Percentiles rank a stretch among this genome's conserved stretches.
These are phyloP conservation scores for Bimuria novae-zelandiae DNA, from an alignment of 2,329 filamentous ascomycete species.

Conservation along the genomic window DNA sequence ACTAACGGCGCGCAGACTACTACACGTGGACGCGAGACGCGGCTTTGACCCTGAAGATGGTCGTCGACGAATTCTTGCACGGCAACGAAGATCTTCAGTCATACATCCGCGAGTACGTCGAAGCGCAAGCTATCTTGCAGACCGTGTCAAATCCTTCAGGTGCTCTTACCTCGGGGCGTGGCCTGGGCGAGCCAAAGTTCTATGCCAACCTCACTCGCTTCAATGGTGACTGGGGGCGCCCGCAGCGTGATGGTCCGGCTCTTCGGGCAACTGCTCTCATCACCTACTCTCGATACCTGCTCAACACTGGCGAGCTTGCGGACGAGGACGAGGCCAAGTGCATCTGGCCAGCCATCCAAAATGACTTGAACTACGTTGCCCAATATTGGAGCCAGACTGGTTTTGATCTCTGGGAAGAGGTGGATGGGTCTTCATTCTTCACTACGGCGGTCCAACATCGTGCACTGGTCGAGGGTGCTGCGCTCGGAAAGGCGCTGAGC, in stretches of 20 bases:
- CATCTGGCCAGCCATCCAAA: conserved; percentile 74
- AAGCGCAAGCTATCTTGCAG: conserved; percentile 68
- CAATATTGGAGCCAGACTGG: conserved; percentile 65
- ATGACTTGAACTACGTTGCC: conserved; percentile 74
- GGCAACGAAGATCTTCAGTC: conserved; percentile 63
- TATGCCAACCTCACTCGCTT: conserved; percentile 66
- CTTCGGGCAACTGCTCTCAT: conserved; percentile 74
- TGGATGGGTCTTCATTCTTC: conserved; percentile 77
- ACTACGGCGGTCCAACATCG: conserved; percentile 71
- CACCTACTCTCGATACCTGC: conserved; percentile 71
- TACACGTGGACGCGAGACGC: conserved; percentile 79
- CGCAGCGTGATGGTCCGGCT: conserved; percentile 77
- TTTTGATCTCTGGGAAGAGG: conserved; percentile 84
- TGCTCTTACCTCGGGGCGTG: conserved; percentile 51
- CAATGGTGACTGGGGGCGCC: conserved; percentile 73
- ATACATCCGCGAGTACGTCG: conserved; percentile 69
- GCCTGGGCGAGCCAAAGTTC: conserved; percentile 76
- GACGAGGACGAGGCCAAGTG: conserved; percentile 46
- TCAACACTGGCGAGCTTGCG: conserved; percentile 57
- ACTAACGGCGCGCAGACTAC: conserved; percentile 59
- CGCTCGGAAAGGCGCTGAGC: conserved; percentile 65
- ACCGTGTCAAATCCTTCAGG: conserved; percentile 71
- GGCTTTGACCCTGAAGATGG: conserved; percentile 69
- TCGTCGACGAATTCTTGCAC: conserved; percentile 66
- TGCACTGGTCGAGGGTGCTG: conserved; percentile 64